Evolutionary conservation across 257 asterid genomes (phyloP), one percentile per base, ranked within the genome.

Genomic region (Solanum neorickii): DNA sequence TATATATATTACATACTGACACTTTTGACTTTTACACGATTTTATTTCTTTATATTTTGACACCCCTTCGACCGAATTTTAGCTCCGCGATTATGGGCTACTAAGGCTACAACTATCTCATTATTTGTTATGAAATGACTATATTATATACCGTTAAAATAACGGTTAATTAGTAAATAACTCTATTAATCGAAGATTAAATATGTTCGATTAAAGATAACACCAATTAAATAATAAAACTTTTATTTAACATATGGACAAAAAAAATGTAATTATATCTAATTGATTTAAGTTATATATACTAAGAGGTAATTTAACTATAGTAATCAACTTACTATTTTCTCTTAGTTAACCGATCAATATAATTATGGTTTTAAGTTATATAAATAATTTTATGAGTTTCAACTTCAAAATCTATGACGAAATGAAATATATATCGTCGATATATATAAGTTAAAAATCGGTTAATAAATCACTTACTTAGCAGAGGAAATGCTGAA

Each of bases 401-500:
- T 56, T 56, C 5, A 56, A 52, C 62, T 52, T 16, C 7, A 23
- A 60, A 60, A 60, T 23, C 2, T 60, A 60, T 0, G 7, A 60
- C 0, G 29, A 60, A 23, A 62, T 7, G 3, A 12, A 23, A 23
- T 1, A 62, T 23, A 23, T 10, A 62, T 0, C 2, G 3, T 23
- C 1, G 7, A 60, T 60, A 9, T 62, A 62, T n/a, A n/a, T 62
- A n/a, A 23, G 15, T 62, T 62, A 23, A 65, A 65, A 65, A 5
- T 1, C 3, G 2, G 13, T 9, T 46, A 80, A 9, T 18, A 47
- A 46, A 82, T 82, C 7, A 85, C 92, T 84, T 87, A 90, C 94
- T 89, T 90, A 65, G 94, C 91, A 7, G 92, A 88, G 12, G 92
- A 89, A 59, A 83, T 83, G 85, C 80, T 88, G 88, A 92, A 92